phyloP scores from a whole-genome alignment of 768 basidiomycete species.

The Naganishia randhawae region DNA sequence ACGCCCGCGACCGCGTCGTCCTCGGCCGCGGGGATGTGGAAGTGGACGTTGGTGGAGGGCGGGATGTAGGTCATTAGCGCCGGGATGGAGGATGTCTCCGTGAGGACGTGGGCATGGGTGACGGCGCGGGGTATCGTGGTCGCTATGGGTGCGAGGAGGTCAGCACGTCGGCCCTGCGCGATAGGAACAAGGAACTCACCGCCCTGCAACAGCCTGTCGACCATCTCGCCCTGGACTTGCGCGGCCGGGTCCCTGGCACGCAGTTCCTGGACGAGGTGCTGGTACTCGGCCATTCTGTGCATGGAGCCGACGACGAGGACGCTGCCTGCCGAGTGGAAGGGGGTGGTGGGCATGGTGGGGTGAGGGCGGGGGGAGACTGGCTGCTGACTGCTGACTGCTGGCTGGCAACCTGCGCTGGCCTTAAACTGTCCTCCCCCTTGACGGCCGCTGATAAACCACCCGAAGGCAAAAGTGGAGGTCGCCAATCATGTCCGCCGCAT shows the following conservation, averaged over 20 bases:
- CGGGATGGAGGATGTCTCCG: slow-evolving; percentile 40
- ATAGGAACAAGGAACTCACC: slow-evolving; percentile 47
- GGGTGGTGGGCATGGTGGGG: neutral
- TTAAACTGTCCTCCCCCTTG: no score
- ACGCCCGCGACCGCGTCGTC: neutral
- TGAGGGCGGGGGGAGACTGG: neutral
- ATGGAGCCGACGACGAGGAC: slow-evolving; percentile 48
- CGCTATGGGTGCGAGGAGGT: slow-evolving; percentile 31
- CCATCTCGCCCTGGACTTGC: slow-evolving; percentile 47
- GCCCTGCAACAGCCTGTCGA: slow-evolving; percentile 46
- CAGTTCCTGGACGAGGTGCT: slow-evolving; percentile 35
- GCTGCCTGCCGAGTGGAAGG: slow-evolving; percentile 2
- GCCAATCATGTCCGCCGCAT: neutral
- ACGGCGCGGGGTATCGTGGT: slow-evolving; percentile 42
- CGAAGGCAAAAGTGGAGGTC: slow-evolving; percentile 7
- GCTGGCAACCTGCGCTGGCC: no score
- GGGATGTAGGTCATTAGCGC: slow-evolving; percentile 41
- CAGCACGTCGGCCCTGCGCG: neutral
- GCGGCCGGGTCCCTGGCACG: slow-evolving; percentile 32
- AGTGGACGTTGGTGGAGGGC: slow-evolving; percentile 43
- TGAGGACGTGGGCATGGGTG: slow-evolving; percentile 42
- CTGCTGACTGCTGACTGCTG: no score
- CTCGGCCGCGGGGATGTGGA: slow-evolving; percentile 35
- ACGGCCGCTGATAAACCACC: slow-evolving; percentile 3
- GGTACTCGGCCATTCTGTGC: slow-evolving; percentile 46